phyloP scores from a whole-genome alignment of 73 alveolate species.

The Stentor coeruleus region DNA sequence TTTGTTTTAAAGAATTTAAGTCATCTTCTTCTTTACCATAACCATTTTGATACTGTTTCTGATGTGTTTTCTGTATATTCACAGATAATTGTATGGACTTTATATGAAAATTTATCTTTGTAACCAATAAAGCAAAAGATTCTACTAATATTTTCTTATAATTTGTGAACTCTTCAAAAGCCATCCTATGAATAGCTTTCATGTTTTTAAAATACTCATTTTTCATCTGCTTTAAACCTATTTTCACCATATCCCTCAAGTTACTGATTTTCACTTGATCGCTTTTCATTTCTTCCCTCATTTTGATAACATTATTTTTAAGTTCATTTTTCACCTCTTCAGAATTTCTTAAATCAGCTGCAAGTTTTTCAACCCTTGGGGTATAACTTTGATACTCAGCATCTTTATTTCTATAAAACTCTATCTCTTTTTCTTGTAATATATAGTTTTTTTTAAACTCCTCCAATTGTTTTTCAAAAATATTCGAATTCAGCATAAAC shows the following conservation, averaged over 20 bases:
- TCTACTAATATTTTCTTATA: background rate
- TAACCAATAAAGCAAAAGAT: background rate
- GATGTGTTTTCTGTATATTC: too few relatives aligned
- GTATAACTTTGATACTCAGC: background rate
- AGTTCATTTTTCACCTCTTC: background rate
- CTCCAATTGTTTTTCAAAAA: background rate
- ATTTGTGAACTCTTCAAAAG: background rate
- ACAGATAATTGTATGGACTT: background rate
- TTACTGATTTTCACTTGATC: too few relatives aligned
- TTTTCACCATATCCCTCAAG: background rate
- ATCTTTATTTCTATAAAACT: too few relatives aligned
- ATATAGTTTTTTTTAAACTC: background rate
- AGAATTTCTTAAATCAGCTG: background rate
- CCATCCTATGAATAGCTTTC: background rate
- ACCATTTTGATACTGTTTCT: background rate
- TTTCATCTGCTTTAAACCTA: background rate
- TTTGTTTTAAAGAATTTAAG: background rate
- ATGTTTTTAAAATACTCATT: background rate
- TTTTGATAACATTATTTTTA: too few relatives aligned
- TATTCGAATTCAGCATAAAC: background rate
- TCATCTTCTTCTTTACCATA: background rate
- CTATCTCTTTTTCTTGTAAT: background rate
- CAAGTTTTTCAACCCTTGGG: background rate
- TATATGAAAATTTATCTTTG: background rate
- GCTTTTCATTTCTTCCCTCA: background rate